Evolutionary conservation across 1,139 yeast species (phyloP), one percentile per base, ranked within the genome.

Genomic region (Nakaseomyces sp.): DNA sequence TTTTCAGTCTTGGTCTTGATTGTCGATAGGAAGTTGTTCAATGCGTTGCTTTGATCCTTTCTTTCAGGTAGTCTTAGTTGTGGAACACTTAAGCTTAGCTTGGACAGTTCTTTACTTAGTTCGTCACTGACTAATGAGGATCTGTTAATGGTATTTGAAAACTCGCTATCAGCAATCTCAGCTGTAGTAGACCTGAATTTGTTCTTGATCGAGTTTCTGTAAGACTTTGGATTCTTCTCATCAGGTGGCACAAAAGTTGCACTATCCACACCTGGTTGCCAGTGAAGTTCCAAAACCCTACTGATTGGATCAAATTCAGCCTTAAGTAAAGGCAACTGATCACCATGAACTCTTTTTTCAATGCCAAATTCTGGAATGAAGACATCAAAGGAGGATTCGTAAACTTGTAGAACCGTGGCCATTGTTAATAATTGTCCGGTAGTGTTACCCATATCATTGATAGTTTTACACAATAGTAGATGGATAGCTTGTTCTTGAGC

Each of bases 401-500:
- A 89, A 6, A 89, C 97, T 63, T 88, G 96, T 30, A 88, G 68
- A 33, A 91, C 93, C 12, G 88, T 79, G 12, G 95, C 96, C 75
- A 81, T 79, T 38, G 88, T 80, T 53, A 89, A 73, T 42, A 88
- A 64, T 62, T 88, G 96, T 1, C 94, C 94, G 6, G 91, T 79
- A 26, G 74, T 70, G 46, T 76, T 77, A 50, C 94, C 77, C 72
- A 85, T 75, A 41, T 80, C 85, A 59, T 83, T 84, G 47, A 91
- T 82, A 1, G 88, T 81, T 63, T 88, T 94, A 43, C 95, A 85
- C 43, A 89, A 70, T 46, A 83, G 71, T 53, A 91, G 72, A 63
- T 91, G 98, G 45, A 89, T 78, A 6, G 96, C 91, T 65, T 91
- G 98, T 54, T 87, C 95, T 66, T 91, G 97, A 1, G 96, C 96